Conservation (phyloP, 257 asterid genomes). For the Eustoma russellianum region DNA sequence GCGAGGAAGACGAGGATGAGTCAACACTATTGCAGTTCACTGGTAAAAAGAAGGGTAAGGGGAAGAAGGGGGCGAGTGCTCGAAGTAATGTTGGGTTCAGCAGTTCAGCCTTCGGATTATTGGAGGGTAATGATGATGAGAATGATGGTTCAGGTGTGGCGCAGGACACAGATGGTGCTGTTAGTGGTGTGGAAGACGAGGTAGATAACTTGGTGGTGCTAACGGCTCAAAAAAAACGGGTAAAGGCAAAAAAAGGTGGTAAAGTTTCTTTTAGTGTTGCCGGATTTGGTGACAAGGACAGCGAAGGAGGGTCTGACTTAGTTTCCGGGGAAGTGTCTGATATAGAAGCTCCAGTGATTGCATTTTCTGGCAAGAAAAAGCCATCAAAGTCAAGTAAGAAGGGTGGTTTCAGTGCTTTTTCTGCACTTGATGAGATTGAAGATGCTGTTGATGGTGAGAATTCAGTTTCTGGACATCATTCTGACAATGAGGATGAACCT, state of each 20-base stretch:
- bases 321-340: conserved; percentile 33
- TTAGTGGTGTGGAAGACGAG: conserved; percentile 16
- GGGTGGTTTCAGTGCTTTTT: conserved; percentile 26
- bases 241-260: conserved; percentile 25
- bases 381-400: conserved; percentile 26
- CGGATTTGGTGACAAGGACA: conserved; percentile 22
- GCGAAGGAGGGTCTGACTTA: conserved; percentile 9
- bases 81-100: no score
- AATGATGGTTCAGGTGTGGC: no score
- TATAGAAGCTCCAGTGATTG: conserved; percentile 32
- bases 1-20: conserved; percentile 43
- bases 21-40: conserved; percentile 32
- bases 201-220: conserved; percentile 12
- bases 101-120: no score
- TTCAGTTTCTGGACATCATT: conserved; percentile 21
- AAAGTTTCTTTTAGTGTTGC: conserved; percentile 22
- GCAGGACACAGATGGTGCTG: no score
- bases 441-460: conserved; percentile 6
- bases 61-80: conserved; percentile 45
- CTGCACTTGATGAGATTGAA: conserved; percentile 26
- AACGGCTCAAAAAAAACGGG: conserved; percentile 26
- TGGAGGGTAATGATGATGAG: no score
- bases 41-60: conserved; percentile 59
- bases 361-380: conserved; percentile 44
- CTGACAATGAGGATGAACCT: conserved; percentile 33